phyloP scores from a whole-genome alignment of 257 asterid genomes.

The Plectranthus barbatus region DNA sequence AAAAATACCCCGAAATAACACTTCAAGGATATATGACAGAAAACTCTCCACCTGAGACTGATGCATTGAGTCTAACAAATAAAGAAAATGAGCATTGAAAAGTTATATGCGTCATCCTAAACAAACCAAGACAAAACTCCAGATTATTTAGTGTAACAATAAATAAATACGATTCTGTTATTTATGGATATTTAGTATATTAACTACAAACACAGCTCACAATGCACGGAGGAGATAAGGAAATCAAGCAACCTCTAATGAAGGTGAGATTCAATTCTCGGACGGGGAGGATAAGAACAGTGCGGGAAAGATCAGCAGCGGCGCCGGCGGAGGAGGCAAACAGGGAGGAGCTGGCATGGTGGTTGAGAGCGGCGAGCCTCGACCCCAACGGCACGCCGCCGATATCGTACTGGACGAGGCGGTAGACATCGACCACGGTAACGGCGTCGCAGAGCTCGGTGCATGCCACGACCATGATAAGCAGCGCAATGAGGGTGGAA shows the following conservation, averaged over 20 bases:
- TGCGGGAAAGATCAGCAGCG: conserved; percentile 65
- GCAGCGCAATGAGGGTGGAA: conserved; percentile 23
- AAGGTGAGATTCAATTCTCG: conserved; percentile 76
- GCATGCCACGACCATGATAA: conserved; percentile 44
- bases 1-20: not conserved
- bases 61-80: too few relatives aligned
- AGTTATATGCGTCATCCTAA: not conserved
- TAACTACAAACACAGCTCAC: not conserved
- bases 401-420: conserved; percentile 86
- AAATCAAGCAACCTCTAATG: conserved; percentile 36
- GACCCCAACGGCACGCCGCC: conserved; percentile 85
- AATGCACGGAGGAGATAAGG: not conserved
- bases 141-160: not conserved
- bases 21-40: not conserved
- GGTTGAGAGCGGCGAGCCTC: conserved; percentile 77
- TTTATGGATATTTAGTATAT: not conserved
- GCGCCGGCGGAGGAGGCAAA: conserved; percentile 25
- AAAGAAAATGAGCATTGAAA: not conserved
- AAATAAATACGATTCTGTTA: not conserved
- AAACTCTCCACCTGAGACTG: not conserved
- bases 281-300: conserved; percentile 78
- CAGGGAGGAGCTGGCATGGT: conserved; percentile 61
- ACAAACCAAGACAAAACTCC: not conserved
- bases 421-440: conserved; percentile 75
- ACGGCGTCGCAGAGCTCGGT: conserved; percentile 37